A percentile compares a stretch with the other conserved stretches of the same genome.
phyloP scores from a whole-genome alignment of 352 stramenopile species.

The Pythium dissotocum region DNA sequence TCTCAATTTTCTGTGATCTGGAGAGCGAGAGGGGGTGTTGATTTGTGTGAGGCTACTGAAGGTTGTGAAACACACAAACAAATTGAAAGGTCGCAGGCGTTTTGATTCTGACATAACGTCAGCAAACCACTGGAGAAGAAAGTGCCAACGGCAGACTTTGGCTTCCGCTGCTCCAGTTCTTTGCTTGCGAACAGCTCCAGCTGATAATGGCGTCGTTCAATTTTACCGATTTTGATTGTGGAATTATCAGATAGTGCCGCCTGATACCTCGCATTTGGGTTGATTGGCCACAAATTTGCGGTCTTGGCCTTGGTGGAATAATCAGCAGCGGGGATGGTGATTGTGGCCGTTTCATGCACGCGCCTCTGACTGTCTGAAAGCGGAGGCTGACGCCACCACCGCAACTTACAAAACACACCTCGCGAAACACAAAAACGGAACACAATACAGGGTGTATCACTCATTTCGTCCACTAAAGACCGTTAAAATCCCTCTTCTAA shows the following conservation, averaged over 20 bases:
- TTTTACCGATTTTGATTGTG: background rate
- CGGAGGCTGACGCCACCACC: background rate
- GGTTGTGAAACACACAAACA: background rate
- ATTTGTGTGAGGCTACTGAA: no score
- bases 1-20: no score
- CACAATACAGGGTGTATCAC: background rate
- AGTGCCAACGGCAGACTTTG: no score
- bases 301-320: background rate
- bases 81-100: background rate
- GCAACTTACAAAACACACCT: background rate
- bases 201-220: no score
- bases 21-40: no score
- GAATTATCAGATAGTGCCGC: background rate
- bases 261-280: background rate
- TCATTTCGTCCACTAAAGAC: background rate
- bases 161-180: no score
- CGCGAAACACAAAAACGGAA: conserved; percentile 1
- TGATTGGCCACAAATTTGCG: background rate
- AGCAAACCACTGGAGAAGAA: no score
- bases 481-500: background rate
- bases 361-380: background rate
- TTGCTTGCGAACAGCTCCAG: no score
- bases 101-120: background rate
- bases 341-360: background rate
- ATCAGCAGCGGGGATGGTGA: background rate